A percentile compares a stretch with the other conserved stretches of the same genome.
These are phyloP conservation scores for Margaritispora aquatica DNA, from an alignment of 495 filamentous ascomycete genomes.

Conservation along the genomic window DNA sequence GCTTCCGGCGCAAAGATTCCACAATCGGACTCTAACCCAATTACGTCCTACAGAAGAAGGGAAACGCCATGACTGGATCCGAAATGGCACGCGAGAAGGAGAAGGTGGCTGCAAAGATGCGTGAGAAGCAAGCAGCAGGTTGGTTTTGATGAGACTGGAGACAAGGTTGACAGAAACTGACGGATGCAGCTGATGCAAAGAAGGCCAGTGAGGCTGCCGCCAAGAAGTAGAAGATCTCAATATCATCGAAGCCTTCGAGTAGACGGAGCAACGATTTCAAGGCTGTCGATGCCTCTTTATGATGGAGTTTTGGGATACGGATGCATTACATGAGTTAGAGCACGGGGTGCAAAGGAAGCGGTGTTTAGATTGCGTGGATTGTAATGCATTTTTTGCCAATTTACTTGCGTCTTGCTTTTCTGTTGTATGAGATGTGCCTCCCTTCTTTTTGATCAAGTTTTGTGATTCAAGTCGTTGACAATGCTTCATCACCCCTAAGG, in stretches of 20 bases:
- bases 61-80: constrained; percentile 51
- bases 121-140: constrained; percentile 85
- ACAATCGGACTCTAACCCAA: constrained; percentile 20
- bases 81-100: constrained; percentile 72
- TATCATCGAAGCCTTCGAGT: neutral
- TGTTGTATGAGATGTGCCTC: too few relatives aligned
- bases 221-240: constrained; percentile 26
- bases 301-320: constrained; percentile 16
- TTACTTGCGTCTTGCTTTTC: too few relatives aligned
- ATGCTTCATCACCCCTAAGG: too few relatives aligned
- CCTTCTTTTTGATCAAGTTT: too few relatives aligned
- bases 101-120: constrained; percentile 74
- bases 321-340: constrained; percentile 4
- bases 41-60: constrained; percentile 50
- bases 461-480: too few relatives aligned
- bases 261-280: neutral
- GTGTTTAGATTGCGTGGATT: constrained; percentile 18
- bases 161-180: neutral
- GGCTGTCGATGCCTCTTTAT: constrained; percentile 1
- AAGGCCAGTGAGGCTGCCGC: constrained; percentile 31
- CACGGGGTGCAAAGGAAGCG: constrained; percentile 11
- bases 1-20: neutral
- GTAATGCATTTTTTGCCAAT: neutral
- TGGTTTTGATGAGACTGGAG: constrained; percentile 19
- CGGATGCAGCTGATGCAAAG: constrained; percentile 41